Evolutionary conservation across 805 yeast species (phyloP), one percentile per base, ranked within the genome.

Genomic region (Saccharomycopsis sp.): DNA sequence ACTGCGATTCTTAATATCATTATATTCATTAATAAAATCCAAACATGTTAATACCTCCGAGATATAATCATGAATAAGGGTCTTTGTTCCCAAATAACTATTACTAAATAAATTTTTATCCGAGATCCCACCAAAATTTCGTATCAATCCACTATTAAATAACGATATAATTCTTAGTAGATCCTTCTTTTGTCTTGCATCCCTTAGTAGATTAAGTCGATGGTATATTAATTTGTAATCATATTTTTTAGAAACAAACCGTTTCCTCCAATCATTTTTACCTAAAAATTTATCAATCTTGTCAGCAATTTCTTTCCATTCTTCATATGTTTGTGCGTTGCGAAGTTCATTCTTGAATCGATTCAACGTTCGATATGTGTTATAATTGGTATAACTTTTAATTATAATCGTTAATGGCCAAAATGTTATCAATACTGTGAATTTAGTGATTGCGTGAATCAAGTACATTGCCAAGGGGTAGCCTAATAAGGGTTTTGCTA

Each of bases 81-180:
- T 64, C 64, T 93, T 93, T 1, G 97, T 93, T 1, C 98, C 98
- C 48, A 84, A 69, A 54, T 85, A 83, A 0, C 95, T 76, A 46
- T 87, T 79, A 44, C 82, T 82, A 66, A 85, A 90, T 37, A 93
- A 65, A 43, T 80, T 74, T 51, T 81, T 79, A 53, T 82, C 85
- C 1, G 94, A 75, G 3, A 93, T 86, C 1, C 95, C 94, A 4
- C 95, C 97, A 65, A 90, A 85, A 58, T 93, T 93, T 33, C 98
- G 66, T 28, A 93, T 66, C 56, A 88, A 72, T 0, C 96, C 95
- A 0, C 95, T 82, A 33, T 96, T 65, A 38, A 90, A 71, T 31
- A 82, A 65, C 17, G 83, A 78, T 64, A 83, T 71, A 16, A 88
- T 65, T 27, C 68, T 63, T 17, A 68, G 70, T 1, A 78, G 66